phyloP scores from a whole-genome alignment of 1,284 basidiomycete genomes.

The Apiotrichum veenhuisii region DNA sequence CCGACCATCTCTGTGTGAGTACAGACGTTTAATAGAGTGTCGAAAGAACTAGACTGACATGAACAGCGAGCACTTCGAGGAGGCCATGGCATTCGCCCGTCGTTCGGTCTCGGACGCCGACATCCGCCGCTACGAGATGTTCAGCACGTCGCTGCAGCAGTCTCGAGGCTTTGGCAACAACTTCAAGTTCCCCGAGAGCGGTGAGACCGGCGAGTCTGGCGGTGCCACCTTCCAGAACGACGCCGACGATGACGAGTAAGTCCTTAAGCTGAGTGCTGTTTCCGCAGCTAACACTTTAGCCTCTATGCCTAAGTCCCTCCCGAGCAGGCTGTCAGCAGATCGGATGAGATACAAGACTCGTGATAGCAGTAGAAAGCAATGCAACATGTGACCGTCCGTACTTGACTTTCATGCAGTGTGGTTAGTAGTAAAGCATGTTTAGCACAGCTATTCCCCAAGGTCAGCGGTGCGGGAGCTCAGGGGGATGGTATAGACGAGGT shows the following conservation, averaged over 20 bases:
- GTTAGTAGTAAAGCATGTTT: no score
- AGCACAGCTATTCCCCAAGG: no score
- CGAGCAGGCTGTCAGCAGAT: no score
- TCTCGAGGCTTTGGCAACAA: slow-evolving; percentile 46
- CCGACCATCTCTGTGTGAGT: slow-evolving; percentile 79
- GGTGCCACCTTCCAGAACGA: slow-evolving; percentile 50
- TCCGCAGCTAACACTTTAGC: slow-evolving; percentile 5
- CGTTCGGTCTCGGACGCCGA: slow-evolving; percentile 90
- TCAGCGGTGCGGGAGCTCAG: no score
- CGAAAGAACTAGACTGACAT: background rate
- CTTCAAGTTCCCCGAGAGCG: slow-evolving; percentile 76
- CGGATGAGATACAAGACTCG: no score
- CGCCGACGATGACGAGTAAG: slow-evolving; percentile 48
- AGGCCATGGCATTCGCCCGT: slow-evolving; percentile 61
- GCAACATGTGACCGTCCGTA: no score
- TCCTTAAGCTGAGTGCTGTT: background rate
- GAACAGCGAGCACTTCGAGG: slow-evolving; percentile 84
- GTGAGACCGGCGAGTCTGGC: slow-evolving; percentile 51
- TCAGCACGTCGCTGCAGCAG: slow-evolving; percentile 47
- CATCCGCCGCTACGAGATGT: slow-evolving; percentile 62
- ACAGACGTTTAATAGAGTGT: background rate
- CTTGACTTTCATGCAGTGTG: no score
- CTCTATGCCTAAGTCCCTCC: slow-evolving; percentile 17
- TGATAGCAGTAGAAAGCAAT: no score
- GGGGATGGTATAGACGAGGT: no score